Percentiles rank a stretch among this genome's conserved stretches.
These are phyloP conservation scores for Pythium graminicola DNA, from an alignment of 352 stramenopile genomes.

Conservation along the genomic window DNA sequence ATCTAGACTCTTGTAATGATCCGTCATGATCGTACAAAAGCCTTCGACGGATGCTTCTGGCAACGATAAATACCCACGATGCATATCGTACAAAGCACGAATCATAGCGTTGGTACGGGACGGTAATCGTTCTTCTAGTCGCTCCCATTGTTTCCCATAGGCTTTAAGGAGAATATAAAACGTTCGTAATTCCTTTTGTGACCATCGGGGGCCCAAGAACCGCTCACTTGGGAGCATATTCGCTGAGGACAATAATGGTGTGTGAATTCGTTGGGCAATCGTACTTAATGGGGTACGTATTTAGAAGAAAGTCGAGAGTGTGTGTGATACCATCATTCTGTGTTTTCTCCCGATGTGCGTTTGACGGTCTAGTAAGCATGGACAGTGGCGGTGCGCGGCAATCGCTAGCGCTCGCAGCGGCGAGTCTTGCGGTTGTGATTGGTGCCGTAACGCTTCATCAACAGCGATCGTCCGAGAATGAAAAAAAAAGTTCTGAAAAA, in stretches of 20 bases:
- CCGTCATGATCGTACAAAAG: constrained; percentile 62
- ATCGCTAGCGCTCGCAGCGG: constrained; percentile 8
- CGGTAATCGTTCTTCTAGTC: constrained; percentile 42
- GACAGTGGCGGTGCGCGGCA: constrained; percentile 3
- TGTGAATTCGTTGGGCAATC: neutral
- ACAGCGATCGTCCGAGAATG: neutral
- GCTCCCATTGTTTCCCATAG: constrained; percentile 43
- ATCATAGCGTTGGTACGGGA: constrained; percentile 51
- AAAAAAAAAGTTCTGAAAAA: neutral
- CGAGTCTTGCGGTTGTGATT: constrained; percentile 11
- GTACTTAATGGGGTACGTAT: neutral
- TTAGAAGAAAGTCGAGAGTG: neutral
- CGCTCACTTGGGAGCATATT: constrained; percentile 13
- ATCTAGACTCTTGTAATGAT: constrained; percentile 52
- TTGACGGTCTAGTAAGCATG: neutral
- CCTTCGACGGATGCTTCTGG: constrained; percentile 59
- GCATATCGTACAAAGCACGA: constrained; percentile 55
- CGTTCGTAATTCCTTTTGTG: constrained; percentile 52
- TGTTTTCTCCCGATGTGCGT: neutral
- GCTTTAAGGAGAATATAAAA: constrained; percentile 62
- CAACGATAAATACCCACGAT: constrained; percentile 61
- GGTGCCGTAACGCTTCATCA: constrained; percentile 13
- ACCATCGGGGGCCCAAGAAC: constrained; percentile 44
- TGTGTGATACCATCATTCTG: neutral
- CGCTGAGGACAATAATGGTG: neutral